phyloP scores from a whole-genome alignment of 345 rosid species.

The Combretum micranthum region DNA sequence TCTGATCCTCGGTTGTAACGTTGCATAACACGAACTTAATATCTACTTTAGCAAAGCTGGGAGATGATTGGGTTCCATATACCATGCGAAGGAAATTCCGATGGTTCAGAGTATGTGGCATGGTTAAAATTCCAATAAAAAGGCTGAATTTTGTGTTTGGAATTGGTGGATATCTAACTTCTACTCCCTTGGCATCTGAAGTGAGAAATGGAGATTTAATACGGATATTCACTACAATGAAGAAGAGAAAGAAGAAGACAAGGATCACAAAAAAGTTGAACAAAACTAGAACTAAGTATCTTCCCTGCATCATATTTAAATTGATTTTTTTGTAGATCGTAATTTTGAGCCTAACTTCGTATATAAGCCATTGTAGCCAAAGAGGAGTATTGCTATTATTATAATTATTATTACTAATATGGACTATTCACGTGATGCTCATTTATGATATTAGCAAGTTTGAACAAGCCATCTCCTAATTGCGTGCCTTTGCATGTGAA shows the following conservation, averaged over 20 bases:
- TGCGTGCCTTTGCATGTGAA: too few relatives aligned
- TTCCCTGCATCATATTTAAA: neutral
- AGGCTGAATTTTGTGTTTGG: constrained; percentile 18
- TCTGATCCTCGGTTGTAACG: constrained; percentile 24
- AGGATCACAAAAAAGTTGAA: constrained; percentile 5
- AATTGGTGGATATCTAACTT: neutral
- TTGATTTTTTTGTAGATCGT: too few relatives aligned
- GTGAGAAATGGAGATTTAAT: constrained; percentile 6
- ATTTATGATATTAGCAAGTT: too few relatives aligned
- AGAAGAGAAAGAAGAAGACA: constrained; percentile 13
- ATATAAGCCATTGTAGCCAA: too few relatives aligned
- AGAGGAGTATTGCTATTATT: too few relatives aligned
- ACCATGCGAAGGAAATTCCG: constrained; percentile 37
- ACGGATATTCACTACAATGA: constrained; percentile 8
- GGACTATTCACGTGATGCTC: too few relatives aligned
- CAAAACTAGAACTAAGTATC: constrained; percentile 9
- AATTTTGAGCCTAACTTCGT: too few relatives aligned
- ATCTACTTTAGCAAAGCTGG: constrained; percentile 14
- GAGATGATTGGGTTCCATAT: constrained; percentile 23
- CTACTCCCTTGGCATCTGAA: constrained; percentile 2
- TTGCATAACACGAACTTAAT: constrained; percentile 32
- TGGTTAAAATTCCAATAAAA: constrained; percentile 31
- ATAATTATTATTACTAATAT: too few relatives aligned
- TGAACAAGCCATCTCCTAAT: too few relatives aligned
- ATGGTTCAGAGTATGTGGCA: constrained; percentile 17